Conservation (phyloP, 257 asterid species). For the Capsicum rhomboideum region DNA sequence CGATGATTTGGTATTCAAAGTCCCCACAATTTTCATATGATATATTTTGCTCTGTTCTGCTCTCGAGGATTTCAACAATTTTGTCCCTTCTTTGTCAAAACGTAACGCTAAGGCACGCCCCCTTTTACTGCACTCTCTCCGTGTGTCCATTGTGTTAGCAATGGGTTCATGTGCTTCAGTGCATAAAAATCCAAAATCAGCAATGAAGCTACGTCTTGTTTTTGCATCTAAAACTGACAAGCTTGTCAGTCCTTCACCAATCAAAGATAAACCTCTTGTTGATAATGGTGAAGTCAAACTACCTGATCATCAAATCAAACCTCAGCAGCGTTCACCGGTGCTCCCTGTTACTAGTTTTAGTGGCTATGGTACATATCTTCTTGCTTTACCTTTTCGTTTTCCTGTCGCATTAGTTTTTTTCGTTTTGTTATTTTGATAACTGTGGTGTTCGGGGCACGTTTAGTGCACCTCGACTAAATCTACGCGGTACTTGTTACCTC, state of each 20-base stretch:
- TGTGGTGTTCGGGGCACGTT: too few species aligned
- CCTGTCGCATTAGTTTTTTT: background rate
- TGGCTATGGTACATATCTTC: slow-evolving; percentile 13
- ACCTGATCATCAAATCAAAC: slow-evolving; percentile 20
- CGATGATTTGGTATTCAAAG: slow-evolving; percentile 18
- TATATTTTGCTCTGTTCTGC: background rate
- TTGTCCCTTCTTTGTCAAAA: background rate
- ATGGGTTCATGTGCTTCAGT: slow-evolving; percentile 41
- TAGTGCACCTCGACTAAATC: too few species aligned
- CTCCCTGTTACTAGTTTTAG: slow-evolving; percentile 2
- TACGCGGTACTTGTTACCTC: too few species aligned
- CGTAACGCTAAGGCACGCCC: background rate
- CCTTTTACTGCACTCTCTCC: background rate
- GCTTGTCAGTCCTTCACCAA: slow-evolving; percentile 44
- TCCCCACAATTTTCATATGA: slow-evolving; percentile 9
- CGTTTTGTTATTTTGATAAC: too few species aligned
- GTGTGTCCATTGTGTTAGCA: background rate
- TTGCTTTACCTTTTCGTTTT: background rate
- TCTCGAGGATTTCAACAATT: background rate
- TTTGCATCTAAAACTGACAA: slow-evolving; percentile 36
- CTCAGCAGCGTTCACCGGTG: slow-evolving; percentile 27
- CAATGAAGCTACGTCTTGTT: slow-evolving; percentile 29
- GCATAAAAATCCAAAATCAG: slow-evolving; percentile 29
- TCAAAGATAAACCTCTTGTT: slow-evolving; percentile 25
- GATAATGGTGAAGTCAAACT: background rate